These are phyloP conservation scores for Pseudocercospora fuligena DNA, from an alignment of 2,329 filamentous ascomycete species.

Conservation along the genomic window DNA sequence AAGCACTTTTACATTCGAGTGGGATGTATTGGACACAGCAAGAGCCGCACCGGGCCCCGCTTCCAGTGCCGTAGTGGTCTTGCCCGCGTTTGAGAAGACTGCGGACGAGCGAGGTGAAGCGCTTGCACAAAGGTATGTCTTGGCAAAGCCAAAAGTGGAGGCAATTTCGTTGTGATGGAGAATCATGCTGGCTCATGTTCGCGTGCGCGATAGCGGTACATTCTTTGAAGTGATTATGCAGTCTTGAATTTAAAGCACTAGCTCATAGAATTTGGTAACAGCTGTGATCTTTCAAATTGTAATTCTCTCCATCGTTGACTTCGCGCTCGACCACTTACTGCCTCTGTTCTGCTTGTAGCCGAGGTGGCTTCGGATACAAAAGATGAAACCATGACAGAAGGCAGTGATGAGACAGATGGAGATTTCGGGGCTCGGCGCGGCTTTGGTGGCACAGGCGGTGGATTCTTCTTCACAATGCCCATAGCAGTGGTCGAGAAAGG, in stretches of 20 bases:
- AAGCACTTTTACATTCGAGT: background rate
- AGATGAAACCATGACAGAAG: too few relatives aligned
- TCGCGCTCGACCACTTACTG: background rate
- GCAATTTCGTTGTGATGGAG: background rate
- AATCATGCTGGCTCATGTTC: background rate
- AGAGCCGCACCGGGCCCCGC: too few relatives aligned
- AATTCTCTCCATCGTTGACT: constrained; percentile 8
- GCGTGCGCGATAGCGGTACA: too few relatives aligned
- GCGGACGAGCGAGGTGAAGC: background rate
- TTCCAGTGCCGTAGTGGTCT: background rate
- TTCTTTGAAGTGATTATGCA: too few relatives aligned
- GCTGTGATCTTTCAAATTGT: constrained; percentile 1
- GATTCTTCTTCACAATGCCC: background rate
- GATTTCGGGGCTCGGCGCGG: background rate
- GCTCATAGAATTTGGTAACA: background rate
- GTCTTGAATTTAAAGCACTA: background rate
- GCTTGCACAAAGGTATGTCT: background rate
- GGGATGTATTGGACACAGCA: background rate
- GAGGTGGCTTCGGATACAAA: too few relatives aligned
- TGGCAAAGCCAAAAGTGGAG: constrained; percentile 1
- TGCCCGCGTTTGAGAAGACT: constrained; percentile 5
- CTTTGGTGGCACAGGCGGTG: background rate
- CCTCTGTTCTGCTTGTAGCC: too few relatives aligned
- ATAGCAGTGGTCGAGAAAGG: background rate
- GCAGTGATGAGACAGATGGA: background rate